Evolutionary conservation across 805 yeast genomes (phyloP), one percentile per base, ranked within the genome.

Genomic region (Ogataea polymorpha): DNA sequence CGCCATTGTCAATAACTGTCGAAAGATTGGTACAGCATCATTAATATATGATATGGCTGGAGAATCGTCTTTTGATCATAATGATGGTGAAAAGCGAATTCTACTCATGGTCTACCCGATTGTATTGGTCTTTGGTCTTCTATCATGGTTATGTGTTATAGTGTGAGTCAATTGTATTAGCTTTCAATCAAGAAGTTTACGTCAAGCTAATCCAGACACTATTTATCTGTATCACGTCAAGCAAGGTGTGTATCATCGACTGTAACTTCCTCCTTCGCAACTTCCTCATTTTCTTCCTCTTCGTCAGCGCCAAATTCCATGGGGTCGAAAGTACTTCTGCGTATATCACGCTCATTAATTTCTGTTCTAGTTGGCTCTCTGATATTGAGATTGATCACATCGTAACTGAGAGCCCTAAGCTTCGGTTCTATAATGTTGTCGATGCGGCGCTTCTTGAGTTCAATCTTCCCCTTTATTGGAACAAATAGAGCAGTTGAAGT

Each of bases 361-460:
- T 88, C 96, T 34, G 71, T 72, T 5, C 83, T 79, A 9, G 82
- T 80, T 37, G 90, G 84, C 53, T 85, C 90, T 58, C 91, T 74
- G 40, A 87, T 64, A 35, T 71, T 68, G 47, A 82, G 67, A 39
- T 80, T 76, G 35, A 87, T 69, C 31, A 71, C 75, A 58, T 82
- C 91, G 46, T 74, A 64, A 17, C 85, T 78, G 40, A 75, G 65
- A 23, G 74, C 79, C 42, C 72, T 72, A 42, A 80, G 71, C 37
- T 74, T 73, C 24, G 77, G 74, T 49, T 74, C 75, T 49, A 79
- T 65, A 39, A 70, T 74, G 34, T 78, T 71, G 27, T 78, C 82
- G 11, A 88, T 78, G 63, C 96, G 79, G 60, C 95, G 80, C 59
- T 91, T 83, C 67, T 86, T 88, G 58, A 93, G 77, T 50, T 83